These are phyloP conservation scores for Coniferiporia weirii DNA, from an alignment of 1,284 basidiomycete genomes.

Conservation along the genomic window DNA sequence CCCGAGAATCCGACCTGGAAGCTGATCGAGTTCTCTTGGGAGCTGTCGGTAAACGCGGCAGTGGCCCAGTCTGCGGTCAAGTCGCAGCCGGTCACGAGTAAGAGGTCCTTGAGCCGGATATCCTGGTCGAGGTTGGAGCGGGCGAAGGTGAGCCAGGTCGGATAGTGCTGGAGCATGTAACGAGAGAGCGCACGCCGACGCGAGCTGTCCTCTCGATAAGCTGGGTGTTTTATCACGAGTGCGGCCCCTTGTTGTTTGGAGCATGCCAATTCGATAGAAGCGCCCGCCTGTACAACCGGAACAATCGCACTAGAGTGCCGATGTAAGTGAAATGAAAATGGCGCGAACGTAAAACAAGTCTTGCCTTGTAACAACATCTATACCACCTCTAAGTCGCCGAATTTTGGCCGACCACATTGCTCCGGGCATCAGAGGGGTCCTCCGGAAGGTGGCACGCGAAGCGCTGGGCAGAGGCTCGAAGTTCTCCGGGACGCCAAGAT, in stretches of 20 bases:
- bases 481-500: neutral
- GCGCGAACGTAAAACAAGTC: neutral
- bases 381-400: neutral
- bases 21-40: neutral
- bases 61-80: slow-evolving; percentile 4
- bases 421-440: neutral
- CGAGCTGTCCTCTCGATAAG: neutral
- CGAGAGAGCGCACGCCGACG: neutral
- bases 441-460: neutral
- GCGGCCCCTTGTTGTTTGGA: neutral
- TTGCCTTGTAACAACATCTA: neutral
- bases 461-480: neutral
- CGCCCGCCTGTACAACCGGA: neutral
- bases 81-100: slow-evolving; percentile 1
- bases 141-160: neutral
- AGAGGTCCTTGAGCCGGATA: neutral
- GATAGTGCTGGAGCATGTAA: neutral
- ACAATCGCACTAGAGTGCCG: neutral
- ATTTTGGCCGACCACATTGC: neutral
- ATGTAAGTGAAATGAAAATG: neutral
- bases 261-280: neutral
- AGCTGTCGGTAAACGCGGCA: neutral
- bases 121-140: neutral
- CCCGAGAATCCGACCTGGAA: neutral
- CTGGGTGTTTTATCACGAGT: neutral